A percentile compares a stretch with the other conserved stretches of the same genome.
Conservation (phyloP, 306 rosid genomes). For the Leucaena leucocephala region DNA sequence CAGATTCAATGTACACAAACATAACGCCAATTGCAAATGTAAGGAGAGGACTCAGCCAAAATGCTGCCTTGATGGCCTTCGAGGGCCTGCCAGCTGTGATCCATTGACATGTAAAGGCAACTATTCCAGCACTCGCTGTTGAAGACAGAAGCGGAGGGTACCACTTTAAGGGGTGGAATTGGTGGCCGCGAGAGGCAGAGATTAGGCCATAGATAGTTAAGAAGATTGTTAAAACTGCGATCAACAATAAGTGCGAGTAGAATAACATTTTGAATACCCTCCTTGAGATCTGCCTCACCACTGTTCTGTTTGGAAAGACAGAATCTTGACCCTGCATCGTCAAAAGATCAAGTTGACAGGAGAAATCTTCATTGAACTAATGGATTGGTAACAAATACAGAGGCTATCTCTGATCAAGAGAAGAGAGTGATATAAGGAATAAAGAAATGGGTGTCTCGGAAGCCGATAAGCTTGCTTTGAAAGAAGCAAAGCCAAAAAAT, state of each 20-base stretch:
- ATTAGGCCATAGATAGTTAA: constrained; percentile 48
- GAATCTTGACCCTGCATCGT: constrained; percentile 48
- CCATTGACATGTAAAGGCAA: constrained; percentile 63
- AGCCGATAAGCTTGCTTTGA: constrained; percentile 31
- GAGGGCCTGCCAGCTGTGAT: constrained; percentile 46
- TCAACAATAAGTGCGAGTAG: constrained; percentile 49
- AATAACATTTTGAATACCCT: constrained; percentile 47
- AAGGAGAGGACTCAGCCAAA: constrained; percentile 64
- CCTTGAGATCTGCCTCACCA: constrained; percentile 36
- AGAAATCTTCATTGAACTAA: constrained; percentile 4
- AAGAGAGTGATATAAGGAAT: neutral
- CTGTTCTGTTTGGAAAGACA: constrained; percentile 38
- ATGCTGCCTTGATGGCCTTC: constrained; percentile 55
- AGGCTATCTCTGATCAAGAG: neutral
- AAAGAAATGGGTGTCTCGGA: constrained; percentile 29
- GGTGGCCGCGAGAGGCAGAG: constrained; percentile 44
- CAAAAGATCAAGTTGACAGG: neutral
- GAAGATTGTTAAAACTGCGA: constrained; percentile 44
- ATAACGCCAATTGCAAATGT: constrained; percentile 53
- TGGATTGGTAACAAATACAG: constrained; percentile 14
- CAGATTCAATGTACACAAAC: constrained; percentile 49
- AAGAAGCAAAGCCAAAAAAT: constrained; percentile 22
- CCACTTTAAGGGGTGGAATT: constrained; percentile 61
- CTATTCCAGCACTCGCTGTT: constrained; percentile 48
- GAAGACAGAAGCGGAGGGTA: constrained; percentile 64